These are phyloP conservation scores for Hypholoma sublateritium DNA, from an alignment of 768 basidiomycete species.

Conservation along the genomic window DNA sequence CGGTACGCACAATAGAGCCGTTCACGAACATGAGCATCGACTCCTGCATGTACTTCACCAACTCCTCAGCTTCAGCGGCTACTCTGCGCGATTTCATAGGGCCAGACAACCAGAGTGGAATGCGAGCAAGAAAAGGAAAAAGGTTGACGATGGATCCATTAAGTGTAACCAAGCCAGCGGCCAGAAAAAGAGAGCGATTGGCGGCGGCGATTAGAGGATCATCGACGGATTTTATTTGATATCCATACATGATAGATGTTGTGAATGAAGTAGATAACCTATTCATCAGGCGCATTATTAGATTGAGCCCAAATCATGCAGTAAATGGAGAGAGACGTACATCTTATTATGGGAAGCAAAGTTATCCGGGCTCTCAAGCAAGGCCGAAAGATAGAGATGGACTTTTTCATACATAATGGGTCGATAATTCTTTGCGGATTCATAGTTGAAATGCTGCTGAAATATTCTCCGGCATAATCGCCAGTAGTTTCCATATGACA, in stretches of 20 bases:
- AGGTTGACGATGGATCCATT: constrained; percentile 10
- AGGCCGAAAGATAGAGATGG: constrained; percentile 25
- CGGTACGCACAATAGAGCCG: constrained; percentile 2
- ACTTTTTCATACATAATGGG: constrained; percentile 27
- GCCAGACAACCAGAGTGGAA: constrained; percentile 16
- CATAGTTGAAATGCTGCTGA: constrained; percentile 33
- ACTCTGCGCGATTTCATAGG: constrained; percentile 1
- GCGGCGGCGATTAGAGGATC: constrained; percentile 12
- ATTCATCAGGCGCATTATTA: background rate
- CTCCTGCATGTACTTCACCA: background rate
- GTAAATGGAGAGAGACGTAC: background rate
- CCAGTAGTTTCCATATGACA: constrained; percentile 36
- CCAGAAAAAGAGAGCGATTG: background rate
- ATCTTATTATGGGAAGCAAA: constrained; percentile 14
- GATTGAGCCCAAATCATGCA: background rate
- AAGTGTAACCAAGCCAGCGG: constrained; percentile 1
- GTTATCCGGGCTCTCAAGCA: constrained; percentile 16
- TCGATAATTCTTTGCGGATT: constrained; percentile 24
- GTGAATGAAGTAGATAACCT: constrained; percentile 17
- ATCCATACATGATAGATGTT: constrained; percentile 19
- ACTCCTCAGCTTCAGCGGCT: background rate
- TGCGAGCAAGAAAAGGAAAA: constrained; percentile 9
- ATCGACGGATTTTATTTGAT: constrained; percentile 9
- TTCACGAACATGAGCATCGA: constrained; percentile 6
- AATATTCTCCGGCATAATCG: constrained; percentile 34